Conservation (phyloP, 495 filamentous ascomycete genomes). For the Aspergillus homomorphus region DNA sequence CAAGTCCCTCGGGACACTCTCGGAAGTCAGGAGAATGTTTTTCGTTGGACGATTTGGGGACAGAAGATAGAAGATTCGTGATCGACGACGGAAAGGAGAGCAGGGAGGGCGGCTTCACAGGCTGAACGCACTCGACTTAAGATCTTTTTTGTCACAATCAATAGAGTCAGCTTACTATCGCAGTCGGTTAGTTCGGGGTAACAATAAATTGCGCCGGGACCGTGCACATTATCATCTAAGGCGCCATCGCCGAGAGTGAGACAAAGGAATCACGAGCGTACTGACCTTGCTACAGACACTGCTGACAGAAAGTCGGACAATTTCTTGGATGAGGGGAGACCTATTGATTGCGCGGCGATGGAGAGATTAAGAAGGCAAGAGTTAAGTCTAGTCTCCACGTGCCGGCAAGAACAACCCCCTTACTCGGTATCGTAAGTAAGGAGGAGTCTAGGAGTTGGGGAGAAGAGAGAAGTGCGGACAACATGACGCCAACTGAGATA, state of each 20-base stretch:
- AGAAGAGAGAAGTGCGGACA: not conserved
- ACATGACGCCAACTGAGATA: constrained; percentile 1
- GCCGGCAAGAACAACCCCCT: constrained; percentile 4
- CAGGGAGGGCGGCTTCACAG: not conserved
- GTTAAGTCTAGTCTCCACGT: constrained; percentile 1
- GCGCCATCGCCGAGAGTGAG: not conserved
- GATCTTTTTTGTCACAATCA: not conserved
- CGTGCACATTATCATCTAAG: not conserved
- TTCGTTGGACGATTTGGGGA: no score
- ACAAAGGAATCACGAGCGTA: not conserved
- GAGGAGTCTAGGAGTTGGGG: not conserved
- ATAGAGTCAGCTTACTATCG: not conserved
- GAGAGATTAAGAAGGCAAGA: not conserved
- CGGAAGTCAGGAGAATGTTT: not conserved
- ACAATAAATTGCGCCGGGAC: not conserved
- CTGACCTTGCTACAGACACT: not conserved
- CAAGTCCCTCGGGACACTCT: not conserved
- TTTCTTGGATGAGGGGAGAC: not conserved
- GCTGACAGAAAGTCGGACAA: not conserved
- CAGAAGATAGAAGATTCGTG: not conserved
- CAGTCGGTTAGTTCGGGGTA: not conserved
- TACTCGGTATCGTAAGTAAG: not conserved
- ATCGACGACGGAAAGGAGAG: not conserved
- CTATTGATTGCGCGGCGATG: not conserved
- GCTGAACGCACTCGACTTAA: not conserved